Conservation (phyloP, 768 basidiomycete species). For the Russula virescens region DNA sequence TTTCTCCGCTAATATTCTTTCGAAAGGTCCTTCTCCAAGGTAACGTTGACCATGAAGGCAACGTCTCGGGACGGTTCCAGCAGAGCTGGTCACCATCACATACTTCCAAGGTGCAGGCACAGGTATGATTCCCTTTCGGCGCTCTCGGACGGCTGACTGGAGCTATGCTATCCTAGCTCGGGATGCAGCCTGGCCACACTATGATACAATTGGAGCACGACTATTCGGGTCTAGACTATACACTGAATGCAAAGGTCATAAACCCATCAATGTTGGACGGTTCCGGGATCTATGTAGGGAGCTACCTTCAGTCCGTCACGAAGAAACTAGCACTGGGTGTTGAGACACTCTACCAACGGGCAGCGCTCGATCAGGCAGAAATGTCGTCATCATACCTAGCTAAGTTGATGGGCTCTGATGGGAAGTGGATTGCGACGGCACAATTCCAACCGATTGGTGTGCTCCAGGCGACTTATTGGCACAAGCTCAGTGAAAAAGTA, state of each 20-base stretch:
- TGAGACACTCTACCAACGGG: constrained; percentile 80
- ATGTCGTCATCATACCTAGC: constrained; percentile 69
- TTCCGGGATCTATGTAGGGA: constrained; percentile 88
- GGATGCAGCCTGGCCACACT: constrained; percentile 70
- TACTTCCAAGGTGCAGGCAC: constrained; percentile 81
- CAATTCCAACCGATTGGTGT: constrained; percentile 79
- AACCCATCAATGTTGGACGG: constrained; percentile 86
- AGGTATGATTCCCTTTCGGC: constrained; percentile 47
- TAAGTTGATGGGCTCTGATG: constrained; percentile 66
- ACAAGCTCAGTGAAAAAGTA: constrained; percentile 90
- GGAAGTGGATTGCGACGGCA: constrained; percentile 90
- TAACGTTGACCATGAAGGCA: constrained; percentile 89
- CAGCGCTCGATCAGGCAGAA: constrained; percentile 65
- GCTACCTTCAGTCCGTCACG: constrained; percentile 88
- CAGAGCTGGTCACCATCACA: constrained; percentile 76
- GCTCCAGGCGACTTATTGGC: constrained; percentile 92
- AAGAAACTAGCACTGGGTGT: constrained; percentile 85
- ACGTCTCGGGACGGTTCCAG: constrained; percentile 82
- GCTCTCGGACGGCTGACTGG: neutral
- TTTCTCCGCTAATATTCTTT: constrained; percentile 1
- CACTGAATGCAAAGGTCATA: constrained; percentile 77
- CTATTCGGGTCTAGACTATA: constrained; percentile 82
- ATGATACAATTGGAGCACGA: constrained; percentile 96
- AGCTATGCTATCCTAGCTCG: constrained; percentile 48
- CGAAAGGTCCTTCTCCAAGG: constrained; percentile 89